These are phyloP conservation scores for Cercophora samala DNA, from an alignment of 495 filamentous ascomycete species.

Conservation along the genomic window DNA sequence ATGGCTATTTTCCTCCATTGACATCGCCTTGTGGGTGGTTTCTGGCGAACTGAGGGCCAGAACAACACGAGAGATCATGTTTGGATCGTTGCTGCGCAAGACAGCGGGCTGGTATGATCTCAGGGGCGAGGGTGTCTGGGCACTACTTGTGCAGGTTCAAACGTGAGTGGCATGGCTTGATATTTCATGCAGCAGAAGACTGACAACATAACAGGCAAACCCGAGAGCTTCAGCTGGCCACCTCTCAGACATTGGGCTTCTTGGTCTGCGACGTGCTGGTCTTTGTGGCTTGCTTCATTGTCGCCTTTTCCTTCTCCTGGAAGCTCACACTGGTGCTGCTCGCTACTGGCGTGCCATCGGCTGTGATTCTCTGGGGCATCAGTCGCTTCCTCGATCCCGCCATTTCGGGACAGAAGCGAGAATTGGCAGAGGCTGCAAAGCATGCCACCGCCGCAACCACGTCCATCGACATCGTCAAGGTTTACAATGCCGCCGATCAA, in stretches of 20 bases:
- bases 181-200: background rate
- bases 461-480: constrained; percentile 84
- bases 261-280: constrained; percentile 59
- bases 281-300: constrained; percentile 56
- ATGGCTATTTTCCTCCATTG: constrained; percentile 63
- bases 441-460: constrained; percentile 63
- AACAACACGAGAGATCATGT: constrained; percentile 59
- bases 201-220: constrained; percentile 56
- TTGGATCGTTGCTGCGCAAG: constrained; percentile 63
- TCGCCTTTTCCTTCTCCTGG: constrained; percentile 80
- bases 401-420: constrained; percentile 64
- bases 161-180: constrained; percentile 52
- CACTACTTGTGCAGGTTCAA: constrained; percentile 67
- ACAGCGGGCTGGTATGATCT: constrained; percentile 83
- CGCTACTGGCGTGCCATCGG: constrained; percentile 67
- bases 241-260: constrained; percentile 73
- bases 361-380: constrained; percentile 54
- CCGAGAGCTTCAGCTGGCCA: constrained; percentile 75
- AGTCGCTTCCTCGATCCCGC: constrained; percentile 59
- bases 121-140: constrained; percentile 65
- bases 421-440: constrained; percentile 70
- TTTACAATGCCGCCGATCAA: constrained; percentile 70
- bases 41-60: constrained; percentile 81
- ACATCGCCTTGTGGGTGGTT: constrained; percentile 64
- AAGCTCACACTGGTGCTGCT: constrained; percentile 80